Evolutionary conservation across 2,329 filamentous ascomycete species (phyloP), one percentile per base, ranked within the genome.

Genomic region (Arthrobotrys musiformis): DNA sequence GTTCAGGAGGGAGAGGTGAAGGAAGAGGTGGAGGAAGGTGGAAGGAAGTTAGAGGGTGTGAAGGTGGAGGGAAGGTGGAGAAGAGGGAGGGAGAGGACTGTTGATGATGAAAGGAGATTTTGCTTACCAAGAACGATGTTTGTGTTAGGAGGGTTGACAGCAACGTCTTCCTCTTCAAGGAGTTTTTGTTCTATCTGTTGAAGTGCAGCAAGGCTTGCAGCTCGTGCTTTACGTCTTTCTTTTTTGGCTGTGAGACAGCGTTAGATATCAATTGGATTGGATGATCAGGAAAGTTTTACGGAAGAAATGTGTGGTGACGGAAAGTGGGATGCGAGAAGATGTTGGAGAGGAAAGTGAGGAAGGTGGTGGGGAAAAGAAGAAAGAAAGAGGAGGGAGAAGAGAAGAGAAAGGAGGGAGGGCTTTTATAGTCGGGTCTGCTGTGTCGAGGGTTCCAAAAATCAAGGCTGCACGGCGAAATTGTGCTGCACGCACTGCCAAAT

Each of bases 161-260:
- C 17, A 9, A n/a, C 11, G 17, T 37, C 13, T 35, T 35, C 4
- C 37, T 56, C 4, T 17, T 7, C 44, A 19, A 9, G 9, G 56
- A 24, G n/a, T 26, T 30, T 15, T 11, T 50, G 11, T 11, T 63
- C 37, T 5, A 50, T n/a, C 11, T 58, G 15, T 24, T 73, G 24
- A 19, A 48, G 37, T 24, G 48, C 68, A 17, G 6, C 17, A 13
- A 60, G 19, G 24, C 44, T 73, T 9, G 48, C 61, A 9, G 61
- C 69, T 22, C 46, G 19, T 19, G 70, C 70, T 50, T 26, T 62
- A 7, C 70, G 62, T 58, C 62, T 26, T 30, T 68, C 56, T 60
- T 75, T 75, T 33, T 75, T 75, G 4, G 70, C 70, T 75, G 30
- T 60, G 42, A 19, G 1, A 9, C 19, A 24, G 19, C 46, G 52